Evolutionary conservation across 2,329 filamentous ascomycete species (phyloP).

Genomic region (Clarireedia homoeocarpa): DNA sequence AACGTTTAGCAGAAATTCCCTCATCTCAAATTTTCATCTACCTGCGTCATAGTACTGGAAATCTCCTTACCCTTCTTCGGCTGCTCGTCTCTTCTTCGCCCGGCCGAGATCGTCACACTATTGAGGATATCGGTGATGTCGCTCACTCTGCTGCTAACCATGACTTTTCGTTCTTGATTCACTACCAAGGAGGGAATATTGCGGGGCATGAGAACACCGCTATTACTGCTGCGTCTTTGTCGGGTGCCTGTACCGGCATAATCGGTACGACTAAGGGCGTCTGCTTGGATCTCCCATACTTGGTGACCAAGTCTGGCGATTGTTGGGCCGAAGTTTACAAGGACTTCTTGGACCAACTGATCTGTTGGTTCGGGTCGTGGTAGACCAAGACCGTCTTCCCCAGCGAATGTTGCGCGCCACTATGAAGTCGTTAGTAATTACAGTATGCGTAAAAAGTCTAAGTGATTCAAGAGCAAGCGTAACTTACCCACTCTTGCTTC

Average conservation of each 20-base stretch:
- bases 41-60: no score
- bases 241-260: conserved; percentile 10
- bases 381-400: conserved; percentile 11
- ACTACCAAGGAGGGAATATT: no score
- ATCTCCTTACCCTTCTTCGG: no score
- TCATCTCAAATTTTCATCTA: no score
- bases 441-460: background rate
- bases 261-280: conserved; percentile 14
- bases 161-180: no score
- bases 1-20: no score
- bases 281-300: conserved; percentile 20
- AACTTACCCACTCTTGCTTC: conserved; percentile 17
- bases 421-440: background rate
- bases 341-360: conserved; percentile 9
- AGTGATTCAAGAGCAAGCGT: background rate
- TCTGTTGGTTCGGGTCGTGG: conserved; percentile 5
- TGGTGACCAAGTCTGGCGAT: conserved; percentile 13
- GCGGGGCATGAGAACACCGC: background rate
- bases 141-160: no score
- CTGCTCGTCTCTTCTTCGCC: no score
- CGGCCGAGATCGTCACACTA: no score
- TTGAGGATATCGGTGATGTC: no score
- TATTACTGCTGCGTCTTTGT: background rate
- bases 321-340: conserved; percentile 15
- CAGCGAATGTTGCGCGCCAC: conserved; percentile 19